Evolutionary conservation across 495 filamentous ascomycete genomes (phyloP).

Genomic region (Tuber magnatum): DNA sequence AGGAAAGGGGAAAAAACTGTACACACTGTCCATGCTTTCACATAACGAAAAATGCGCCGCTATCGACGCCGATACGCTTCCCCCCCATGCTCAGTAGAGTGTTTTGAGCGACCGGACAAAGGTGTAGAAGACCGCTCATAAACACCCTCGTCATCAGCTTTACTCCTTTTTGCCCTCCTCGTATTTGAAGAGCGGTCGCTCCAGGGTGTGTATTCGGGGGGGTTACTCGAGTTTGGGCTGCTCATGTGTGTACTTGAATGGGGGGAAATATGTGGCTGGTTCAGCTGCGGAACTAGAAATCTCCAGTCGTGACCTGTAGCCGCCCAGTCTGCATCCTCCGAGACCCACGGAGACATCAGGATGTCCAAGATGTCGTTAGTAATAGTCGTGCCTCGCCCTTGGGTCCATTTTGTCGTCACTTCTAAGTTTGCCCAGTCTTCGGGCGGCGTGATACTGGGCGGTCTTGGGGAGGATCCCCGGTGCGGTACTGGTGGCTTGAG

Average conservation of each 20-base stretch:
- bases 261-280: not conserved
- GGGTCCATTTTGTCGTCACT: conserved; percentile 22
- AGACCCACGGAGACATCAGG: conserved; percentile 25
- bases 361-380: conserved; percentile 28
- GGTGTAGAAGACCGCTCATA: not conserved
- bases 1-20: not conserved
- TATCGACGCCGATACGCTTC: conserved; percentile 2
- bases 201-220: conserved; percentile 14
- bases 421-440: conserved; percentile 17
- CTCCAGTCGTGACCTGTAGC: conserved; percentile 26
- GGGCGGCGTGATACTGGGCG: conserved; percentile 9
- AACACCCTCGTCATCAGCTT: conserved; percentile 22
- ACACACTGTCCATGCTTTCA: not conserved
- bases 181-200: conserved; percentile 15
- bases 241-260: conserved; percentile 7
- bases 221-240: conserved; percentile 12
- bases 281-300: conserved; percentile 18
- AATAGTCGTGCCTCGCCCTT: conserved; percentile 19
- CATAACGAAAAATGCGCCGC: not conserved
- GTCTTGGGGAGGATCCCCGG: conserved; percentile 4
- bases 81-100: not conserved
- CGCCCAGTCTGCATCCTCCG: conserved; percentile 24
- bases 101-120: not conserved
- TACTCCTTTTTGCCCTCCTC: conserved; percentile 29
- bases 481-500: conserved; percentile 23